phyloP scores from a whole-genome alignment of 2,329 filamentous ascomycete genomes.

The Mariannaea elegans region DNA sequence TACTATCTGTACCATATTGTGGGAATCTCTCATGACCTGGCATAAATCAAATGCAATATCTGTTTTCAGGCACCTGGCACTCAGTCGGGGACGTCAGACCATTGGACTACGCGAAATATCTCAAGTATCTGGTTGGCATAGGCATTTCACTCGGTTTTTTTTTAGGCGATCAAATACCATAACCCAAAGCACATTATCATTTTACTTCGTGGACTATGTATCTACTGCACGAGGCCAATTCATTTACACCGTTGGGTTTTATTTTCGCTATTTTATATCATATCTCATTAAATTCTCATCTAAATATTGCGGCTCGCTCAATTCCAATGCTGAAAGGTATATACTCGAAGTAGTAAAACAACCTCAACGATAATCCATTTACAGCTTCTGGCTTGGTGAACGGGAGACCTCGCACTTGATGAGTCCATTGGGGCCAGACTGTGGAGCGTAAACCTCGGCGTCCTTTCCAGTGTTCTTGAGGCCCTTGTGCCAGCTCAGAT shows the following conservation, averaged over 20 bases:
- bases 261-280: slow-evolving; percentile 25
- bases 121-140: background rate
- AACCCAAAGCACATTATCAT: too few relatives aligned
- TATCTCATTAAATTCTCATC: slow-evolving; percentile 29
- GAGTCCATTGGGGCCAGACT: slow-evolving; percentile 91
- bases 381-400: slow-evolving; percentile 29
- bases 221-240: too few relatives aligned
- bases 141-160: too few relatives aligned
- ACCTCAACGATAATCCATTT: slow-evolving; percentile 24
- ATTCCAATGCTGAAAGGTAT: slow-evolving; percentile 17
- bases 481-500: slow-evolving; percentile 96
- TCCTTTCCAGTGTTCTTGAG: slow-evolving; percentile 95
- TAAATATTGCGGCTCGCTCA: slow-evolving; percentile 13
- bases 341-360: slow-evolving; percentile 12
- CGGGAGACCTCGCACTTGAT: slow-evolving; percentile 92
- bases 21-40: slow-evolving; percentile 41
- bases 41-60: slow-evolving; percentile 36
- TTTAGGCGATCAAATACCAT: too few relatives aligned
- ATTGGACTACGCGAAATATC: background rate
- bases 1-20: slow-evolving; percentile 46
- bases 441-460: slow-evolving; percentile 93
- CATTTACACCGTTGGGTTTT: slow-evolving; percentile 23
- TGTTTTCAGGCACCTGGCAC: slow-evolving; percentile 3
- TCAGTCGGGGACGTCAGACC: background rate
- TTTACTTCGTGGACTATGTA: too few relatives aligned